Evolutionary conservation across 1,284 basidiomycete species (phyloP).

Genomic region (Sphagnurus paluster): DNA sequence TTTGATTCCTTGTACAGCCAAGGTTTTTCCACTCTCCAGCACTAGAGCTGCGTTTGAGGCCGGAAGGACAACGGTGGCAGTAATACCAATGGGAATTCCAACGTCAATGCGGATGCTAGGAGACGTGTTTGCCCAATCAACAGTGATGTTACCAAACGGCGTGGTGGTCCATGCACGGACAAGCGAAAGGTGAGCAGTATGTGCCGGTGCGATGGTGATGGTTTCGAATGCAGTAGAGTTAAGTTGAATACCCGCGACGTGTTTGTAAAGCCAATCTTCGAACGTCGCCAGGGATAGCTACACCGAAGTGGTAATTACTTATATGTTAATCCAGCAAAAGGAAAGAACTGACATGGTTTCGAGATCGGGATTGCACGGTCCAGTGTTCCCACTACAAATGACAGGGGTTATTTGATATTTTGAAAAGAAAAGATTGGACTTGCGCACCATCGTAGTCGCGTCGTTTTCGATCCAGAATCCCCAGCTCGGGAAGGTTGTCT

Average conservation of each 20-base stretch:
- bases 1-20: conserved; percentile 6
- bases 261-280: conserved; percentile 30
- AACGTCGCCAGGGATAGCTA: conserved; percentile 31
- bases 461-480: conserved; percentile 31
- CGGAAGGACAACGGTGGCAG: conserved; percentile 20
- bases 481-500: conserved; percentile 31
- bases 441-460: conserved; percentile 28
- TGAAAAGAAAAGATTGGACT: not conserved
- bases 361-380: conserved; percentile 27
- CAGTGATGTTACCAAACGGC: conserved; percentile 28
- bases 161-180: conserved; percentile 27
- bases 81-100: conserved; percentile 27
- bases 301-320: not conserved
- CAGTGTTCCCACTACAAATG: conserved; percentile 28
- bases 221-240: conserved; percentile 26
- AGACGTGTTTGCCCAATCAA: conserved; percentile 19
- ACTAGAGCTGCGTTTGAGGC: conserved; percentile 5
- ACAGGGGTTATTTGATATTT: not conserved
- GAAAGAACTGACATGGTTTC: conserved; percentile 25
- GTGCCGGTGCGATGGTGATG: conserved; percentile 23
- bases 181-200: conserved; percentile 18
- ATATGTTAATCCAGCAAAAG: not conserved
- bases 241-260: conserved; percentile 26
- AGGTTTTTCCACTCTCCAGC: conserved; percentile 18
- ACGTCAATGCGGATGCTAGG: conserved; percentile 19